phyloP scores from a whole-genome alignment of 2,329 filamentous ascomycete genomes.

The Didymella sp. region DNA sequence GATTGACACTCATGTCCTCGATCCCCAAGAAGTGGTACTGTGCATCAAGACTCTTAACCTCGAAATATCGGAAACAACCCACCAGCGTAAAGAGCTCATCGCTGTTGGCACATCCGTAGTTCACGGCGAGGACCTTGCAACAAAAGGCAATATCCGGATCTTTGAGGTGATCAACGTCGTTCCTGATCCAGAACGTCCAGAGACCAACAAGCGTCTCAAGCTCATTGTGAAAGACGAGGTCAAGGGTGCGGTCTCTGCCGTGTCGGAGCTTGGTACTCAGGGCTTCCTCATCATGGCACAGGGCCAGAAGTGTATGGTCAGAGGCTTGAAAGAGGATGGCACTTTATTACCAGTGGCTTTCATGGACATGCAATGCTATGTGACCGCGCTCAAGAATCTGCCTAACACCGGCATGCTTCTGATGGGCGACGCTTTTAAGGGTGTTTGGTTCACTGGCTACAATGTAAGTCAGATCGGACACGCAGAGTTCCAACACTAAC shows the following conservation, averaged over 20 bases:
- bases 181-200: conserved; percentile 82
- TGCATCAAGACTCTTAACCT: conserved; percentile 84
- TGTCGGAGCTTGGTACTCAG: conserved; percentile 84
- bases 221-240: conserved; percentile 89
- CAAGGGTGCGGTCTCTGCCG: conserved; percentile 85
- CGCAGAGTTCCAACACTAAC: conserved; percentile 21
- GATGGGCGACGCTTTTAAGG: conserved; percentile 89
- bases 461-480: conserved; percentile 59
- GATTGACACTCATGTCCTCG: conserved; percentile 77
- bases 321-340: conserved; percentile 93
- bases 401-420: conserved; percentile 83
- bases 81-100: conserved; percentile 82
- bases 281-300: conserved; percentile 90
- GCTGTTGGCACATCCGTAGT: conserved; percentile 83
- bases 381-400: conserved; percentile 83
- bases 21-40: conserved; percentile 77
- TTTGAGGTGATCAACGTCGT: conserved; percentile 93
- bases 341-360: conserved; percentile 93
- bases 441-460: conserved; percentile 95
- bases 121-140: conserved; percentile 89
- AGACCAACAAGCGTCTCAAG: conserved; percentile 85
- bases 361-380: conserved; percentile 96
- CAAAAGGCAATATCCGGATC: conserved; percentile 84
- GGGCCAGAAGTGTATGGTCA: conserved; percentile 96
- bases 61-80: conserved; percentile 89